phyloP scores from a whole-genome alignment of 2,329 filamentous ascomycete species.

The Apiospora hydei region DNA sequence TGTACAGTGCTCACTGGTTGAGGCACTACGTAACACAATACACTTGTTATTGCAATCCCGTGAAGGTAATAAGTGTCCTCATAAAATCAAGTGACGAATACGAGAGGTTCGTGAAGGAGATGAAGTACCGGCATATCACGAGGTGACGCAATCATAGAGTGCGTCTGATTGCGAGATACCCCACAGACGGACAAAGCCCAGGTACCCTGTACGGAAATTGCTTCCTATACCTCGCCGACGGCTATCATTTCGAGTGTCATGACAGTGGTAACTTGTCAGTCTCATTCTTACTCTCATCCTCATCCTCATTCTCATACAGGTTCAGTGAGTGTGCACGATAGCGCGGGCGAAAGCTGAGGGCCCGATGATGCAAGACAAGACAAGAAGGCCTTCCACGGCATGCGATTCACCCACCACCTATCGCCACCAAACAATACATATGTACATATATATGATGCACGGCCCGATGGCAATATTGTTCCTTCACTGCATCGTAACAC shows the following conservation, averaged over 20 bases:
- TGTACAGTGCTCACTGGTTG: not conserved
- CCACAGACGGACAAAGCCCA: not conserved
- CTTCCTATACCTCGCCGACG: not conserved
- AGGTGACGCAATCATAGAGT: constrained; percentile 16
- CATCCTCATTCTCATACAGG: not conserved
- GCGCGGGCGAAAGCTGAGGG: not conserved
- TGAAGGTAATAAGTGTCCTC: not conserved
- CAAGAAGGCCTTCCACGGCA: not conserved
- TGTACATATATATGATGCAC: not conserved
- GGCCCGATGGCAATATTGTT: constrained; percentile 18
- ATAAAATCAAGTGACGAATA: constrained; percentile 6
- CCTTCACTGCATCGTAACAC: constrained; percentile 24
- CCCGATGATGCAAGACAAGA: not conserved
- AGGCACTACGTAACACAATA: not conserved
- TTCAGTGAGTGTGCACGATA: not conserved
- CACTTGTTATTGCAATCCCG: not conserved
- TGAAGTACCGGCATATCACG: constrained; percentile 17
- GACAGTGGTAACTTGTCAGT: not conserved
- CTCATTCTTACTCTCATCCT: not conserved
- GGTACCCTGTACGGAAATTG: constrained; percentile 19
- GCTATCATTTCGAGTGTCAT: not conserved
- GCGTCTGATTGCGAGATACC: constrained; percentile 2
- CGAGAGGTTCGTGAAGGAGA: not conserved
- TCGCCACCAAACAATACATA: constrained; percentile 15
- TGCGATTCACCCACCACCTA: not conserved